Conservation (phyloP, 805 yeast genomes). For the Yamadazyma sp. region DNA sequence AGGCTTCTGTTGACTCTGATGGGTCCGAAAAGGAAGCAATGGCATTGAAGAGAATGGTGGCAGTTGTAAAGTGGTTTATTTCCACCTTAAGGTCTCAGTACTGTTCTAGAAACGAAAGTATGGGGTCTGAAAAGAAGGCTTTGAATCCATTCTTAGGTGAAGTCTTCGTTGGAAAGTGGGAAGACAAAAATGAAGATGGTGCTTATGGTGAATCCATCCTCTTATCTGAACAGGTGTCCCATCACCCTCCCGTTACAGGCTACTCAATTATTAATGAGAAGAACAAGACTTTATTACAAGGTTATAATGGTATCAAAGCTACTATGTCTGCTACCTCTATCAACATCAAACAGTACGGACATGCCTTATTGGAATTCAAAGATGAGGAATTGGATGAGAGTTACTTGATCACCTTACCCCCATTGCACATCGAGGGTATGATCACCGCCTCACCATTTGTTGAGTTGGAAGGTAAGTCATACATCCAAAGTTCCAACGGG, state of each 20-base stretch:
- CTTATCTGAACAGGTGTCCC: slow-evolving; percentile 90
- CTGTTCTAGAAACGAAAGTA: slow-evolving; percentile 84
- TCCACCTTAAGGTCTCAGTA: slow-evolving; percentile 91
- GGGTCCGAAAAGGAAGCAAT: slow-evolving; percentile 36
- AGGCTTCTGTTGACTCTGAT: slow-evolving; percentile 38
- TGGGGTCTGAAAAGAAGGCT: slow-evolving; percentile 97
- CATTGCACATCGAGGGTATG: slow-evolving; percentile 92
- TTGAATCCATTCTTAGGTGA: slow-evolving; percentile 96
- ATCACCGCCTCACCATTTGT: slow-evolving; percentile 90
- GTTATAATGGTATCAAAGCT: slow-evolving; percentile 88
- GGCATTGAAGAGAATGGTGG: slow-evolving; percentile 66
- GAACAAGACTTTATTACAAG: slow-evolving; percentile 69
- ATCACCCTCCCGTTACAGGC: slow-evolving; percentile 98
- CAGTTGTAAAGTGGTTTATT: slow-evolving; percentile 88
- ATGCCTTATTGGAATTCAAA: slow-evolving; percentile 69
- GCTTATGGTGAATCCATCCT: slow-evolving; percentile 74
- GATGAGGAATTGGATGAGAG: slow-evolving; percentile 61
- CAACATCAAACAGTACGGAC: slow-evolving; percentile 89
- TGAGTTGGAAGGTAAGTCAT: slow-evolving; percentile 87
- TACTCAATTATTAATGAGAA: slow-evolving; percentile 77
- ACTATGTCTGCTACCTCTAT: slow-evolving; percentile 76
- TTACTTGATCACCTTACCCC: slow-evolving; percentile 85
- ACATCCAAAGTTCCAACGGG: slow-evolving; percentile 80
- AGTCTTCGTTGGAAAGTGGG: slow-evolving; percentile 88
- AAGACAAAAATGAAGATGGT: slow-evolving; percentile 43